A percentile compares a stretch with the other conserved stretches of the same genome.
phyloP scores from a whole-genome alignment of 179 eudicot species.

The Nepenthes alata region DNA sequence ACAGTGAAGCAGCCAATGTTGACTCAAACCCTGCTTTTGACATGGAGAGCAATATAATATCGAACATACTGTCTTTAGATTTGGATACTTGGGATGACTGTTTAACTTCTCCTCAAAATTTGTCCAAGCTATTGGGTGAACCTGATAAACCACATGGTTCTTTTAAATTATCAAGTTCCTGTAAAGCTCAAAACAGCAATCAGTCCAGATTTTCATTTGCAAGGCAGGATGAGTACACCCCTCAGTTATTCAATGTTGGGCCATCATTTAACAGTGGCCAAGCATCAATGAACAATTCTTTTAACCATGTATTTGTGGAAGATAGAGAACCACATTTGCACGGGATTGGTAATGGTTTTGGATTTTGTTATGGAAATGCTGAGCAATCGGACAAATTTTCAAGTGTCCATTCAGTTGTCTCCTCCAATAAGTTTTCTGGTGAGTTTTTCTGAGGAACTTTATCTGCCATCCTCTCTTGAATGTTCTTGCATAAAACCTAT shows the following conservation, averaged over 20 bases:
- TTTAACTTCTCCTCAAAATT: constrained; percentile 56
- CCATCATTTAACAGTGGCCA: constrained; percentile 29
- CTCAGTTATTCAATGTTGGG: constrained; percentile 23
- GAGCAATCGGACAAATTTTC: constrained; percentile 32
- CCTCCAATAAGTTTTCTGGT: constrained; percentile 52
- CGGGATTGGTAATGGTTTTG: constrained; percentile 31
- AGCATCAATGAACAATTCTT: constrained; percentile 18
- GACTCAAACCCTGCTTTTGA: constrained; percentile 28
- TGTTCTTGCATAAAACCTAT: background rate
- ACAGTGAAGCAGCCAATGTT: constrained; percentile 18
- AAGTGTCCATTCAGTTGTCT: constrained; percentile 24
- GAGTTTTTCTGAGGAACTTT: constrained; percentile 15
- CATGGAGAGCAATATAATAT: constrained; percentile 81
- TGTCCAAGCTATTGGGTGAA: constrained; percentile 55
- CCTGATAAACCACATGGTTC: constrained; percentile 44
- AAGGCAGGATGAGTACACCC: constrained; percentile 54
- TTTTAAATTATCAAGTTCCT: constrained; percentile 28
- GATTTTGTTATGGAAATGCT: constrained; percentile 31
- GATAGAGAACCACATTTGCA: constrained; percentile 30
- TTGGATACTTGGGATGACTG: constrained; percentile 78
- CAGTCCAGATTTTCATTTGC: constrained; percentile 99
- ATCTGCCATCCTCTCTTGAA: background rate
- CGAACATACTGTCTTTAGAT: constrained; percentile 80
- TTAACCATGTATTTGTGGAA: constrained; percentile 28
- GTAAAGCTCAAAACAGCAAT: constrained; percentile 61